Conservation (phyloP, 768 basidiomycete species). For the Trametes meyenii region DNA sequence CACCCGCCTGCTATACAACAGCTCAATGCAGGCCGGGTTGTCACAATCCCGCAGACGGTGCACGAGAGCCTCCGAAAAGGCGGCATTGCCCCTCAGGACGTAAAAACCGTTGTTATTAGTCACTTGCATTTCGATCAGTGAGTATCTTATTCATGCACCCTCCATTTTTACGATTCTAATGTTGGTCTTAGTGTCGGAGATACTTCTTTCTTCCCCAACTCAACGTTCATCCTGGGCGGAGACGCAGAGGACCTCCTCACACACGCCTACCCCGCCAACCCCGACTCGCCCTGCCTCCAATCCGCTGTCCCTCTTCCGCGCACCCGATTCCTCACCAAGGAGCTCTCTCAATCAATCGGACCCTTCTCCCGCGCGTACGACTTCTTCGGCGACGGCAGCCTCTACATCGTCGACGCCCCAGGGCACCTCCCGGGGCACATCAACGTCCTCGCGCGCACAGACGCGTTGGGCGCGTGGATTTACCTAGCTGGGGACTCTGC, state of each 20-base stretch:
- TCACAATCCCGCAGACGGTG: conserved; percentile 33
- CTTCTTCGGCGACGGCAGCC: conserved; percentile 57
- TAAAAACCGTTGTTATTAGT: conserved; percentile 50
- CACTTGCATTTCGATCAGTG: conserved; percentile 56
- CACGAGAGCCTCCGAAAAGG: conserved; percentile 54
- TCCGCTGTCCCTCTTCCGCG: conserved; percentile 22
- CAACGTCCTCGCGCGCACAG: conserved; percentile 57
- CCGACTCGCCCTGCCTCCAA: conserved; percentile 32
- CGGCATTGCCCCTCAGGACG: conserved; percentile 44
- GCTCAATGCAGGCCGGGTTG: conserved; percentile 28
- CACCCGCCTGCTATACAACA: conserved; percentile 42
- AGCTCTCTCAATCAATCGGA: conserved; percentile 45
- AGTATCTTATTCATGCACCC: background rate
- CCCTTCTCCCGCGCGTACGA: conserved; percentile 56
- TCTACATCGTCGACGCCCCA: conserved; percentile 59
- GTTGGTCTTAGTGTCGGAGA: conserved; percentile 41
- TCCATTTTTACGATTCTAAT: background rate
- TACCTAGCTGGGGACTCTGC: conserved; percentile 60
- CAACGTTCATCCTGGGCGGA: conserved; percentile 51
- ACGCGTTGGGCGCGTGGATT: conserved; percentile 55
- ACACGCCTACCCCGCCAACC: conserved; percentile 46
- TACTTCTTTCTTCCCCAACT: conserved; percentile 45
- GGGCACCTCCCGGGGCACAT: conserved; percentile 60
- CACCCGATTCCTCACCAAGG: conserved; percentile 30
- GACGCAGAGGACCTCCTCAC: conserved; percentile 40